A percentile compares a stretch with the other conserved stretches of the same genome.
Conservation (phyloP, 371 early-diverging fungal genomes). For the Furculomyces boomerangus region DNA sequence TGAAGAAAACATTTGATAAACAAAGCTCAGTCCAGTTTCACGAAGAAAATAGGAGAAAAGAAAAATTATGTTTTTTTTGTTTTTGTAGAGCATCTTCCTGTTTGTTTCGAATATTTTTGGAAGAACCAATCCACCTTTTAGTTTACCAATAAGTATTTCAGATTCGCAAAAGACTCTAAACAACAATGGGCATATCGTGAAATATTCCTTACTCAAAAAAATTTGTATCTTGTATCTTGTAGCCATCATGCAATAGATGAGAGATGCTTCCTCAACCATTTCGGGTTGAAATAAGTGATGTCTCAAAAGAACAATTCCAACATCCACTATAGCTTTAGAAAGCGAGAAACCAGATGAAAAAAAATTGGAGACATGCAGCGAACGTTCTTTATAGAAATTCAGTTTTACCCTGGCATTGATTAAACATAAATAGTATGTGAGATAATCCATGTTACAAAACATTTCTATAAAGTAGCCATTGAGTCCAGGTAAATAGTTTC, state of each 20-base stretch:
- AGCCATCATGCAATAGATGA: not conserved
- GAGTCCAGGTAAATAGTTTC: too few species aligned
- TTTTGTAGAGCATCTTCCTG: not conserved
- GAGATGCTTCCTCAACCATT: not conserved
- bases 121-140: not conserved
- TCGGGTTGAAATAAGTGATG: not conserved
- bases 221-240: not conserved
- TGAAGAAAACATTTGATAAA: not conserved
- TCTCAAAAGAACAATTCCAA: not conserved
- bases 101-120: not conserved
- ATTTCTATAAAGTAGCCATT: too few species aligned
- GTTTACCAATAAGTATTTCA: not conserved
- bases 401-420: too few species aligned
- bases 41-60: not conserved
- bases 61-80: not conserved
- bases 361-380: too few species aligned
- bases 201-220: not conserved
- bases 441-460: too few species aligned
- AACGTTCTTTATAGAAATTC: too few species aligned
- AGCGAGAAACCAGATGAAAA: too few species aligned
- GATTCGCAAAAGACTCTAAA: constrained; percentile 3
- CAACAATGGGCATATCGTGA: not conserved
- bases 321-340: not conserved
- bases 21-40: not conserved
- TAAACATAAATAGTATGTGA: too few species aligned